A percentile compares a stretch with the other conserved stretches of the same genome.
Evolutionary conservation across 2,329 filamentous ascomycete species (phyloP).

Genomic region (Stachybotrys chlorohalonatus): DNA sequence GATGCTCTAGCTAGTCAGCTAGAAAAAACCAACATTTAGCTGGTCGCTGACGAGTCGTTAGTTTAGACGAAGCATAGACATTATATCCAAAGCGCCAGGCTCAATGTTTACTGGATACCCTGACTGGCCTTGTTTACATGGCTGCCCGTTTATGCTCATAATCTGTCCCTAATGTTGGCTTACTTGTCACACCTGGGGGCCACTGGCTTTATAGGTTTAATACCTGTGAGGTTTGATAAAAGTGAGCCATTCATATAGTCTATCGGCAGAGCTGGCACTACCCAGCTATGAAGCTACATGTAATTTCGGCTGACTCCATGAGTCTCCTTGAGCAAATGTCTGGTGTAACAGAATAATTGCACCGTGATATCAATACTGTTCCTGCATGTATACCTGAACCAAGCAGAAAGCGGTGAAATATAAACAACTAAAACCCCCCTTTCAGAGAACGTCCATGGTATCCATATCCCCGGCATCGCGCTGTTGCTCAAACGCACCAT

Average conservation of each 20-base stretch:
- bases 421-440: background rate
- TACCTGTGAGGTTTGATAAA: no score
- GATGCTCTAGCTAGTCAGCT: slow-evolving; percentile 71
- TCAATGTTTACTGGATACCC: background rate
- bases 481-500: slow-evolving; percentile 50
- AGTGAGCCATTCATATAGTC: no score
- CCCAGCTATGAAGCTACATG: no score
- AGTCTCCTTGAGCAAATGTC: background rate
- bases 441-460: slow-evolving; percentile 33
- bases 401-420: background rate
- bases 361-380: no score
- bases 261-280: no score
- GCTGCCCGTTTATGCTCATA: no score
- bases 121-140: background rate
- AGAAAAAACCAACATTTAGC: slow-evolving; percentile 56
- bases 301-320: background rate
- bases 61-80: slow-evolving; percentile 16
- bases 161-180: no score
- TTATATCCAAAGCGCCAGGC: slow-evolving; percentile 9
- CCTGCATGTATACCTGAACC: no score
- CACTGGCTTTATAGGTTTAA: no score
- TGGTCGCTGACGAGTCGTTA: background rate
- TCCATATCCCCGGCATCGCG: slow-evolving; percentile 35
- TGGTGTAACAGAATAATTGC: no score
- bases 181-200: no score